Evolutionary conservation across 2,329 filamentous ascomycete genomes (phyloP), one percentile per base, ranked within the genome.

Genomic region (Epichloe scottii): DNA sequence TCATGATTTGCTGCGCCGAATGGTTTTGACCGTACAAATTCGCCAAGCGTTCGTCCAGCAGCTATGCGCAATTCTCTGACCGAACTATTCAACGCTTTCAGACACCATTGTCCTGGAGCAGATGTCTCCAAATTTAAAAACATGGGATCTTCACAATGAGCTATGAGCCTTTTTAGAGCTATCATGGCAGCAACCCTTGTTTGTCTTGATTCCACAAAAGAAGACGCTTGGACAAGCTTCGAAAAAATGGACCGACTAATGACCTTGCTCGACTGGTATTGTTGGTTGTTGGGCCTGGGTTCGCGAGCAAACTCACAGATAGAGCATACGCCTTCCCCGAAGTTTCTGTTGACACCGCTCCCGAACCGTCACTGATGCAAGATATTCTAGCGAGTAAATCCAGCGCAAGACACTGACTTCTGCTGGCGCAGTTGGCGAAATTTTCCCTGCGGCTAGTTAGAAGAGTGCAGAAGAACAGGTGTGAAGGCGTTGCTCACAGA

Each of bases 51-150:
- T 53, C 79, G 77, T 37, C 85, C 86, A 52, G 90, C 86, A 38
- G 85, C 85, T 58, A 96, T 79, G 34, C 91, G 82, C 30, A 97
- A 71, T 63, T 97, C 93, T 61, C 91, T 79, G 19, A 89, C 67
- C 1, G 90, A 94, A 65, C 90, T 95, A 56, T 84, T 83, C 39
- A 97, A 71, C 0, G 85, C 88, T 57, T 85, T 80, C 4, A 96
- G 70, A 61, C 89, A 90, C 79, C 87, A 91, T 60, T 90, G 83
- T 0, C 87, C 89, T 40, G 88, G 69, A 0, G 70, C 64, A 8
- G 87, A 89, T 1, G 69, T 72, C 53, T 83, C 78, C 2, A 96
- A 69, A 56, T 87, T 79, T 33, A 91, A 68, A 49, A 86, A 71
- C 3, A 74, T 71, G 0, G 70, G 55, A 49, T 80, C 74, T 15